Evolutionary conservation across 2,329 filamentous ascomycete genomes (phyloP).

Genomic region (Phoma sp.): DNA sequence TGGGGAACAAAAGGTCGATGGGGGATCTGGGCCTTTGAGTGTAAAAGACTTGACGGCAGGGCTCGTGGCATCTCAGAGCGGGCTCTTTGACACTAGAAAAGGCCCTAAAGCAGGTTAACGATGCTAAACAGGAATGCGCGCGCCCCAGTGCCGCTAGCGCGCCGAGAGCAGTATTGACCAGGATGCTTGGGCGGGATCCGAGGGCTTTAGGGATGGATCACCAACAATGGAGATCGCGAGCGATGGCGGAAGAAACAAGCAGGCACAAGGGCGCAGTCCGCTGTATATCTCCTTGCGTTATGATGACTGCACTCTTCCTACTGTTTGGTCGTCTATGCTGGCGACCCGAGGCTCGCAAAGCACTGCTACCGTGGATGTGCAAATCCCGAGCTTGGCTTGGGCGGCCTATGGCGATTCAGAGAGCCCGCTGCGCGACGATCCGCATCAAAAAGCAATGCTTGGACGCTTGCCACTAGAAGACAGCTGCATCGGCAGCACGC

Average conservation of each 20-base stretch:
- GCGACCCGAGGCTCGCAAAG: neutral
- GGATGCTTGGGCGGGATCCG: constrained; percentile 6
- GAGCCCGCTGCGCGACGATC: constrained; percentile 14
- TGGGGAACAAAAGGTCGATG: constrained; percentile 27
- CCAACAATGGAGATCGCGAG: neutral
- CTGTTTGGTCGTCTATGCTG: neutral
- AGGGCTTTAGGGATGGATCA: constrained; percentile 8
- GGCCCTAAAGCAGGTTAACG: constrained; percentile 37
- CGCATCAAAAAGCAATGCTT: constrained; percentile 14
- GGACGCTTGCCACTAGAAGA: constrained; percentile 4
- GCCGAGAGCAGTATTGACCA: constrained; percentile 18
- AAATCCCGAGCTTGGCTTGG: constrained; percentile 11
- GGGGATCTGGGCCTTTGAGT: constrained; percentile 34
- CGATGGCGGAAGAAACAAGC: neutral
- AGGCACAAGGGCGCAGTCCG: neutral
- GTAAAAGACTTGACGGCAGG: constrained; percentile 35
- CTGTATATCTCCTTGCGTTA: neutral
- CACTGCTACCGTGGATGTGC: constrained; percentile 9
- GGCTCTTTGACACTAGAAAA: constrained; percentile 34
- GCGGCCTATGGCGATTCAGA: constrained; percentile 17
- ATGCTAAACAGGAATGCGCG: constrained; percentile 33
- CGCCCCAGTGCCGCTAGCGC: constrained; percentile 17
- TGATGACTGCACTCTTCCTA: neutral
- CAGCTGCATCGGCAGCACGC: constrained; percentile 9
- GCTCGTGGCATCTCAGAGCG: constrained; percentile 32